phyloP scores from a whole-genome alignment of 73 alveolate genomes.

The Paramecium tetraurelia region DNA sequence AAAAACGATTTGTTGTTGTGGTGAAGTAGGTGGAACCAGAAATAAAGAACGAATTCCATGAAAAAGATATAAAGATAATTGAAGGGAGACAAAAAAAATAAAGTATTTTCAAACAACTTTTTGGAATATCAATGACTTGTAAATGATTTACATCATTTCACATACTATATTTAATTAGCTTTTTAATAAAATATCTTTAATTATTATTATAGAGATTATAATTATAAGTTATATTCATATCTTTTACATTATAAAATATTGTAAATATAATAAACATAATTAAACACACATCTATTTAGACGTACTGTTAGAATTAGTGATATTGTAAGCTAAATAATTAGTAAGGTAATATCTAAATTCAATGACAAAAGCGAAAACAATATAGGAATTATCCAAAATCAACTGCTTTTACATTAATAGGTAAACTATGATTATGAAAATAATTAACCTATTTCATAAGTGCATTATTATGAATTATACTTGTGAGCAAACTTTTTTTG shows the following conservation, averaged over 20 bases:
- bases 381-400: neutral
- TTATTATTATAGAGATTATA: neutral
- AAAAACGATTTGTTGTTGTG: neutral
- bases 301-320: neutral
- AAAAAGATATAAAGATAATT: neutral
- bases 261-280: neutral
- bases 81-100: neutral
- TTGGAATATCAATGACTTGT: neutral
- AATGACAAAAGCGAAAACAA: neutral
- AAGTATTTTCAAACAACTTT: neutral
- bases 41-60: neutral
- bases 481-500: neutral
- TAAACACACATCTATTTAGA: neutral
- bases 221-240: neutral
- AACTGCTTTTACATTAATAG: neutral
- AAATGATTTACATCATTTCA: neutral
- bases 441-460: neutral
- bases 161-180: neutral
- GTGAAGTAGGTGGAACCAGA: neutral
- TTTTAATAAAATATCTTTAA: neutral
- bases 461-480: neutral
- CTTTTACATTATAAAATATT: neutral
- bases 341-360: neutral
- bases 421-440: neutral
- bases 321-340: neutral